phyloP scores from a whole-genome alignment of 768 basidiomycete genomes.

The Tylopilus plumbeoviolaceoides region DNA sequence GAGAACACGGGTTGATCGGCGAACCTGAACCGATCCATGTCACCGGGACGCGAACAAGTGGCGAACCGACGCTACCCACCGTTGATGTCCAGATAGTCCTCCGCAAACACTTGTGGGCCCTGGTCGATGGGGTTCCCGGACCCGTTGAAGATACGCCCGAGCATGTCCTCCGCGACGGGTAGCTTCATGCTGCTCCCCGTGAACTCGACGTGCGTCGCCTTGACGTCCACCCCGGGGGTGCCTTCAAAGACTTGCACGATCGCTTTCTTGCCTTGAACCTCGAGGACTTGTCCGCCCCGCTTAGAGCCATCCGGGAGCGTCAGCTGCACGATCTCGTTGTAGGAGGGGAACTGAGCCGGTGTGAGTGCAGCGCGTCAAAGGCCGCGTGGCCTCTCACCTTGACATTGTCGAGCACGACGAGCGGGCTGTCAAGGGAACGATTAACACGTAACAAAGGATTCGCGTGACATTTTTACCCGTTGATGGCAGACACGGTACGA shows the following conservation, averaged over 20 bases:
- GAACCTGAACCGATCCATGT: slow-evolving; percentile 57
- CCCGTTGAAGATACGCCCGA: slow-evolving; percentile 98
- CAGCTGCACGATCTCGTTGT: slow-evolving; percentile 96
- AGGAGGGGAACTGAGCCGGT: slow-evolving; percentile 77
- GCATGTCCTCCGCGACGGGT: slow-evolving; percentile 97
- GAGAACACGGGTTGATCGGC: slow-evolving; percentile 95
- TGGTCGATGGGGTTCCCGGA: slow-evolving; percentile 97
- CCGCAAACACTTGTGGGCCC: slow-evolving; percentile 98
- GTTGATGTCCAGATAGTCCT: slow-evolving; percentile 99
- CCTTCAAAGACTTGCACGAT: slow-evolving; percentile 99
- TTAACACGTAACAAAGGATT: neutral
- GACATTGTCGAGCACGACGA: slow-evolving; percentile 98
- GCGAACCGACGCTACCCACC: slow-evolving; percentile 49
- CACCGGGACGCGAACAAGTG: neutral
- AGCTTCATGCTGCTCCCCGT: slow-evolving; percentile 99
- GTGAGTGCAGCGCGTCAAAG: slow-evolving; percentile 12
- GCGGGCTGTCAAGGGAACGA: slow-evolving; percentile 53
- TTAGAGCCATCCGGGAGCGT: slow-evolving; percentile 93
- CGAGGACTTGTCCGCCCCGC: slow-evolving; percentile 95
- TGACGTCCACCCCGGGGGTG: slow-evolving; percentile 95
- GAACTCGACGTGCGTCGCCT: slow-evolving; percentile 95
- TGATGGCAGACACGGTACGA: slow-evolving; percentile 97
- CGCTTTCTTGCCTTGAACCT: slow-evolving; percentile 97
- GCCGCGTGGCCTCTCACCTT: slow-evolving; percentile 52
- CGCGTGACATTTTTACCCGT: slow-evolving; percentile 60